Percentiles rank a stretch among this genome's conserved stretches.
Conservation (phyloP, 2,329 filamentous ascomycete species). For the Ceratocystis cacaofunesta region DNA sequence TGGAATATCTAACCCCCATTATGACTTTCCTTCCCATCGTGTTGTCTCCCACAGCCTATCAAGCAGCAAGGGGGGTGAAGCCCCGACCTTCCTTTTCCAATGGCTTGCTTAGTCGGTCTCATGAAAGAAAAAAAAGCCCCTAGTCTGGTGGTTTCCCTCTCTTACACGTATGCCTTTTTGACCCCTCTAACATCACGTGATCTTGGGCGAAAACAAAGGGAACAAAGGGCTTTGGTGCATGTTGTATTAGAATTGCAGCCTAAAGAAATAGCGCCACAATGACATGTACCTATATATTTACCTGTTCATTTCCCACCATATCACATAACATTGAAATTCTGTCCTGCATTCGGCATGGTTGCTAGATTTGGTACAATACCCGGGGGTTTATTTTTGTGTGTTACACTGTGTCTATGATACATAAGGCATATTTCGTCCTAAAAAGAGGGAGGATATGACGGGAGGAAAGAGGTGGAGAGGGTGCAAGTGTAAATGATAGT, state of each 20-base stretch:
- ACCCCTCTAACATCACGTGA: constrained; percentile 2
- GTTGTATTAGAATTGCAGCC: neutral
- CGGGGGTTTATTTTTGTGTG: constrained; percentile 13
- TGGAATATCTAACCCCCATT: neutral
- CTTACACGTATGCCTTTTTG: neutral
- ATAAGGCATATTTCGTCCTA: constrained; percentile 12
- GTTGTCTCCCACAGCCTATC: neutral
- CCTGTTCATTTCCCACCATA: too few species aligned
- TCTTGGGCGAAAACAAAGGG: neutral
- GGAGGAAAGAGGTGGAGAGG: neutral
- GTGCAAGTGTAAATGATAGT: constrained; percentile 5
- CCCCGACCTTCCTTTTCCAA: neutral
- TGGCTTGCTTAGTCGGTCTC: too few species aligned
- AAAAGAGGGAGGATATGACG: neutral
- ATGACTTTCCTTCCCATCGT: neutral
- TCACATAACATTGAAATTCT: neutral
- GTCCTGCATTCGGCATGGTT: neutral
- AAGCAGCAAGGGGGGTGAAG: neutral
- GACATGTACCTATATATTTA: too few species aligned
- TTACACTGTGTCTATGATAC: constrained; percentile 17
- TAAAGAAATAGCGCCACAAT: neutral
- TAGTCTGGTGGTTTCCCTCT: neutral
- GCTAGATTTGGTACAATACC: constrained; percentile 3
- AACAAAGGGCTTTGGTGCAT: neutral
- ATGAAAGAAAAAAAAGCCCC: neutral